Evolutionary conservation across 176 grass and related monocot genomes (phyloP).

Genomic region (Oryza officinalis): DNA sequence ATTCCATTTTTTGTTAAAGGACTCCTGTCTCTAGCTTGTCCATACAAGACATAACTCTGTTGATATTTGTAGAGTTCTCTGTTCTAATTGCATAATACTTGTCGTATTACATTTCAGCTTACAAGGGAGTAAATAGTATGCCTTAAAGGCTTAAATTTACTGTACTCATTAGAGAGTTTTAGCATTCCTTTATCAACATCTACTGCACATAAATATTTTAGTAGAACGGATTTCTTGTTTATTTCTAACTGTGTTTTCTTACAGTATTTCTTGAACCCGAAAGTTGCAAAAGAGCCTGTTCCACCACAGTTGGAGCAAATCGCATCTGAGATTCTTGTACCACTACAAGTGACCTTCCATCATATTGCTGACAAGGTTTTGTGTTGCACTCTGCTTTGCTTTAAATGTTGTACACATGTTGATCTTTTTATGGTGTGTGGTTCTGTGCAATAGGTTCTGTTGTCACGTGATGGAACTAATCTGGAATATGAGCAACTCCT

Average conservation of each 20-base stretch:
- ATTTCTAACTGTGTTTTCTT: constrained; percentile 33
- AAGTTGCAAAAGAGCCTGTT: constrained; percentile 80
- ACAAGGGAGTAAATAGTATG: not conserved
- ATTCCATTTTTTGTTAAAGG: constrained; percentile 13
- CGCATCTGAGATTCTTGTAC: constrained; percentile 80
- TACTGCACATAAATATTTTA: constrained; percentile 22
- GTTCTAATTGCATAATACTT: not conserved
- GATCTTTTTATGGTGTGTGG: constrained; percentile 27
- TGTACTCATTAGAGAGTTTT: not conserved
- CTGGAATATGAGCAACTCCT: constrained; percentile 69
- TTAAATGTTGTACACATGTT: constrained; percentile 9
- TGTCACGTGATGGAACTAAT: constrained; percentile 36
- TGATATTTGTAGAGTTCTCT: not conserved
- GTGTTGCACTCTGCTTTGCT: constrained; percentile 9
- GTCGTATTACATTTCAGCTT: not conserved
- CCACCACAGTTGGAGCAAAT: constrained; percentile 83
- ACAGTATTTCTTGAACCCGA: constrained; percentile 92
- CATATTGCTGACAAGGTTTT: constrained; percentile 76
- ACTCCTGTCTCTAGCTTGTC: not conserved
- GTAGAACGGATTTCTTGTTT: not conserved
- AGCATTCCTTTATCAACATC: not conserved
- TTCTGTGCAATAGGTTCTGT: constrained; percentile 59
- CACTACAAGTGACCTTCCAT: constrained; percentile 81
- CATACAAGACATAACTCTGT: not conserved
- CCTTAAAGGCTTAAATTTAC: not conserved